Base-by-base conservation (phyloP, 2,329 filamentous ascomycete genomes). In the Bertia moriformis region DNA sequence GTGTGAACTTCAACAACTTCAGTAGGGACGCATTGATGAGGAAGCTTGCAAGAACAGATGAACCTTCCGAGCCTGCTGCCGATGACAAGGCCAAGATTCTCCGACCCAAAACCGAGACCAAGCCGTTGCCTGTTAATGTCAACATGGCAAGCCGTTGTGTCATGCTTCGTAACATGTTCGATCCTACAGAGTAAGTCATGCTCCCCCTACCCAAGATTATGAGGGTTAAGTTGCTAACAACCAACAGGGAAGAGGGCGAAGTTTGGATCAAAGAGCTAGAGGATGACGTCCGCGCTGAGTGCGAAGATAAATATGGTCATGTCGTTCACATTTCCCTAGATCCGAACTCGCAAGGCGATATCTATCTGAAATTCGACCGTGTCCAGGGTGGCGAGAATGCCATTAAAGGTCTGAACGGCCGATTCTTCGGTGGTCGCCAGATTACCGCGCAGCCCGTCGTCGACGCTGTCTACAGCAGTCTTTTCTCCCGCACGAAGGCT, bases 1-100 rank as follows among this genome's bases (percentile, higher is more conserved):
- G 91, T 55, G 89, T 98, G 62, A 96, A 96, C 65, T 96, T 96
- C 81, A 94, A 87, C 73, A 95, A 95, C 62, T 95, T 93, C 68
- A 94, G 86, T 70, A 85, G 91, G 65, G 87, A 96, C 67, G 85
- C 88, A 56, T 79, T 98, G 63, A 98, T 98, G 91, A 78, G 86
- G 61, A 95, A 96, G 66, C 83, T 98, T 62, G 88, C 91, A 57
- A 81, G 91, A 71, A 89, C 83, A 65, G 88, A 96, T 63, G 87
- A 96, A 44, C 64, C 70, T 49, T 72, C 74, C 51, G 65, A 70
- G 50, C 74, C 73, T 51, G 55, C 52, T 19, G 53, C 49, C 39
- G 53, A 59, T 44, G 74, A 81, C 49, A 77, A 84, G 61, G 73
- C 74, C 56, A 79, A 83, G 59, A 67, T 82, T 42, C 65, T 79